phyloP scores from a whole-genome alignment of 2,329 filamentous ascomycete genomes.

The Hysterium pulicare region DNA sequence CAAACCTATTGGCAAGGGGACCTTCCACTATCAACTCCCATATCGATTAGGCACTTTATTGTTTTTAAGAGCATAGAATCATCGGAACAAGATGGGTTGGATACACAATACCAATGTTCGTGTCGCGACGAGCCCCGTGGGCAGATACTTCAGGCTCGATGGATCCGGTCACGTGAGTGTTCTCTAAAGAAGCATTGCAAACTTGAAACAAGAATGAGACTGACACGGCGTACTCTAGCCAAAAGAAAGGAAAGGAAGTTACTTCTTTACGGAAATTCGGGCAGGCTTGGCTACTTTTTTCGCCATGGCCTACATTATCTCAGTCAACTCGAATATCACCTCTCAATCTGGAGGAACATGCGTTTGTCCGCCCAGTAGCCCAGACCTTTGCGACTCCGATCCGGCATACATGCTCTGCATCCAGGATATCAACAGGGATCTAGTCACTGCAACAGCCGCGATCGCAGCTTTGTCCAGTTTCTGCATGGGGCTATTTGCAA shows the following conservation, averaged over 20 bases:
- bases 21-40: neutral
- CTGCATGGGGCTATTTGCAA: slow-evolving; percentile 78
- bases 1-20: neutral
- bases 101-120: slow-evolving; percentile 31
- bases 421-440: slow-evolving; percentile 65
- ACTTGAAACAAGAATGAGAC: no score
- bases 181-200: slow-evolving; percentile 18
- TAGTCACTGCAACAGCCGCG: slow-evolving; percentile 81
- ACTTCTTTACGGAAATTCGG: slow-evolving; percentile 80
- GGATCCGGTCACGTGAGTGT: slow-evolving; percentile 74
- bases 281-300: slow-evolving; percentile 71
- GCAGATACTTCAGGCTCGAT: slow-evolving; percentile 66
- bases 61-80: neutral
- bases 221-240: no score
- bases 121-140: slow-evolving; percentile 33
- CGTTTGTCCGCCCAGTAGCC: slow-evolving; percentile 57
- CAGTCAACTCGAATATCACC: slow-evolving; percentile 64
- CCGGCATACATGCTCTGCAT: slow-evolving; percentile 62
- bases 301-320: slow-evolving; percentile 58
- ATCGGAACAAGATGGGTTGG: slow-evolving; percentile 22
- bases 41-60: neutral
- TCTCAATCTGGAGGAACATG: slow-evolving; percentile 72
- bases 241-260: slow-evolving; percentile 68
- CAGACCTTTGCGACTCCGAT: slow-evolving; percentile 54
- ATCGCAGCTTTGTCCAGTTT: slow-evolving; percentile 78